Evolutionary conservation across 1,284 basidiomycete genomes (phyloP).

Genomic region (Microbotryomycetes sp.): DNA sequence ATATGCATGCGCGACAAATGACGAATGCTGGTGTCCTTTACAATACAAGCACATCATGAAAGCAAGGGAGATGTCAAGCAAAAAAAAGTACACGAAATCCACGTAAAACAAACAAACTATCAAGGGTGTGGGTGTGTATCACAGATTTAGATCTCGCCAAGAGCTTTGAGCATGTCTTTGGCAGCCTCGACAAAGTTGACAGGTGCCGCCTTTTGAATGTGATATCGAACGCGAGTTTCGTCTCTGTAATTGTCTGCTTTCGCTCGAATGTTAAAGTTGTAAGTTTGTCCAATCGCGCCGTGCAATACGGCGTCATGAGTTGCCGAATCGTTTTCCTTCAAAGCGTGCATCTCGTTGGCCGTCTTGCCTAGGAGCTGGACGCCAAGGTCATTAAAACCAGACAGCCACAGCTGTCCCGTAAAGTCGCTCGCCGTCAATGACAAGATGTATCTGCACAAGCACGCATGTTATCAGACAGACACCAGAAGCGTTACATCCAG

Average conservation of each 20-base stretch:
- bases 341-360: conserved; percentile 69
- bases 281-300: conserved; percentile 62
- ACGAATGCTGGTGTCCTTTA: background rate
- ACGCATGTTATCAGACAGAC: background rate
- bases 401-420: conserved; percentile 84
- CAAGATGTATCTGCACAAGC: conserved; percentile 70
- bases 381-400: conserved; percentile 92
- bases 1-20: background rate
- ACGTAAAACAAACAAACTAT: background rate
- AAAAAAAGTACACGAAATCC: background rate
- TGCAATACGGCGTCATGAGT: conserved; percentile 60
- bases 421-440: conserved; percentile 82
- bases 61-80: background rate
- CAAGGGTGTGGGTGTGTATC: too few relatives aligned
- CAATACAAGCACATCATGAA: background rate
- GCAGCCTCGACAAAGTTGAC: background rate
- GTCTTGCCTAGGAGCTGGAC: conserved; percentile 66
- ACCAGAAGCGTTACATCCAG: background rate
- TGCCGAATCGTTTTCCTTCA: conserved; percentile 63
- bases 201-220: conserved; percentile 34
- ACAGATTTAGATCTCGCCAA: background rate
- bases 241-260: conserved; percentile 79
- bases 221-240: conserved; percentile 66
- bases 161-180: background rate
- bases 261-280: conserved; percentile 79